Evolutionary conservation across 2,329 filamentous ascomycete species (phyloP).

Genomic region (Fusarium avenaceum): DNA sequence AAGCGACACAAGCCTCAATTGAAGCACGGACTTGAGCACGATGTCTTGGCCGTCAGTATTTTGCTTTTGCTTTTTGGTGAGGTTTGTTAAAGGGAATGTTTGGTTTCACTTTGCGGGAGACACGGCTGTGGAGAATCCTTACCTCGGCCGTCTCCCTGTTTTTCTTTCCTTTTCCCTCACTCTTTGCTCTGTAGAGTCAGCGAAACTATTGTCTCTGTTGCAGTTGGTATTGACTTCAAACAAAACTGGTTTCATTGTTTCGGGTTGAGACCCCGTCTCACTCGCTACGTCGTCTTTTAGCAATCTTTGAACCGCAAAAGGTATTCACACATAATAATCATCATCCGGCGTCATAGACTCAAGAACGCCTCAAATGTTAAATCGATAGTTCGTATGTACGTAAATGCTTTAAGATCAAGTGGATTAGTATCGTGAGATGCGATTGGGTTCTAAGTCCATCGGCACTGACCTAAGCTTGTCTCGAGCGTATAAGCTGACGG

Average conservation of each 20-base stretch:
- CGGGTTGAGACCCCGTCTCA: constrained; percentile 23
- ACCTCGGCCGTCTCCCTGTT: constrained; percentile 16
- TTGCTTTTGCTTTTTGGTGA: constrained; percentile 32
- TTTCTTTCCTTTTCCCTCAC: constrained; percentile 8
- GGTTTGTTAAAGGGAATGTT: constrained; percentile 25
- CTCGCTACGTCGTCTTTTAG: constrained; percentile 13
- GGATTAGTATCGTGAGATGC: constrained; percentile 15
- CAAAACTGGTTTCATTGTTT: constrained; percentile 24
- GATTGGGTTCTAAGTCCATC: constrained; percentile 28
- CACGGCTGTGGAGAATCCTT: constrained; percentile 31
- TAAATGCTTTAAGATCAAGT: neutral
- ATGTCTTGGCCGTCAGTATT: constrained; percentile 10
- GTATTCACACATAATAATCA: constrained; percentile 3
- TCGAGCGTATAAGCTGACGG: constrained; percentile 23
- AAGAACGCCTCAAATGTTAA: neutral
- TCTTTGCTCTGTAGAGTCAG: neutral
- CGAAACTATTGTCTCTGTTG: constrained; percentile 22
- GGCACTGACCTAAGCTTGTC: constrained; percentile 23
- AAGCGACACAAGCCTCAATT: constrained; percentile 27
- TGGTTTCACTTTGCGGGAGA: constrained; percentile 34
- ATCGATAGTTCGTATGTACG: constrained; percentile 1
- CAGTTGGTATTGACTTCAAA: constrained; percentile 10
- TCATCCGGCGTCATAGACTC: constrained; percentile 3
- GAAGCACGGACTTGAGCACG: constrained; percentile 26
- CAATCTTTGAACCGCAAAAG: constrained; percentile 1